These are phyloP conservation scores for Epipyxis sp. DNA, from an alignment of 108 stramenopile species.

Conservation along the genomic window DNA sequence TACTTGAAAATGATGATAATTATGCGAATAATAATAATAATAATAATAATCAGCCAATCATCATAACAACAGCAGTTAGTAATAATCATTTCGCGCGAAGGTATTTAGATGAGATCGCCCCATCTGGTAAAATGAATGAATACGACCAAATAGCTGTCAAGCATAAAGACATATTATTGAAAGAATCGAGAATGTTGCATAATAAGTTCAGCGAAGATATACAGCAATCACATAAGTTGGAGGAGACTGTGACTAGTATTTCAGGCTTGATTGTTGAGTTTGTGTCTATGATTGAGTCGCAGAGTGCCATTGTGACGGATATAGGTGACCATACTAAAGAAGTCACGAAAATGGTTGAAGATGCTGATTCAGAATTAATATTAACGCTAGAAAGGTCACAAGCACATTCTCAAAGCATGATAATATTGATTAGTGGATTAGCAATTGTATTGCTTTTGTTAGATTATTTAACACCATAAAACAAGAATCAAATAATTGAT, in stretches of 20 bases:
- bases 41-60: neutral
- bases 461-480: neutral
- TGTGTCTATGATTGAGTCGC: neutral
- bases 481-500: too few species aligned
- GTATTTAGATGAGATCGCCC: conserved; percentile 2
- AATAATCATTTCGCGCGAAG: neutral
- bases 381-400: conserved; percentile 2
- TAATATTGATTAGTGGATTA: neutral
- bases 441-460: neutral
- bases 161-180: neutral
- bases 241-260: conserved; percentile 9
- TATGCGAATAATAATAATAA: neutral
- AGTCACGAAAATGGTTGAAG: neutral
- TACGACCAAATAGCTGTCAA: neutral
- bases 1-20: neutral
- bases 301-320: neutral
- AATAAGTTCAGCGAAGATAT: conserved; percentile 10
- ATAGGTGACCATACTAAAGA: neutral
- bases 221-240: neutral
- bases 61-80: neutral
- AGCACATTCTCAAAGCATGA: neutral
- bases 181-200: neutral
- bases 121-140: conserved; percentile 18
- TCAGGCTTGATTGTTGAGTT: neutral
- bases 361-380: neutral